phyloP scores from a whole-genome alignment of 2,329 filamentous ascomycete genomes.

The Verticillium albo-atrum region DNA sequence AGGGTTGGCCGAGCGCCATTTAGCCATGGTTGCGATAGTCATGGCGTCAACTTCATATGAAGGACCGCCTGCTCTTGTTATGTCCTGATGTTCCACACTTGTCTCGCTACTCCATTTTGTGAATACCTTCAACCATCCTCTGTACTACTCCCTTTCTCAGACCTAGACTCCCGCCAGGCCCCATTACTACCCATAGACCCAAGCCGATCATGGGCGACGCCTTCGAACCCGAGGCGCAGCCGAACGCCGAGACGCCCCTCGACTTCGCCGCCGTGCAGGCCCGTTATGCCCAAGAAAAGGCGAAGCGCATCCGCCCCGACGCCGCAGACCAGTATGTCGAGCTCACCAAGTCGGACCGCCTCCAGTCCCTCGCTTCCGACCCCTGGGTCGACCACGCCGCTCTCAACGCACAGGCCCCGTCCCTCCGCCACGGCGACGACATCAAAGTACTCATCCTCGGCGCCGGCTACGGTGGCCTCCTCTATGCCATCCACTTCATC shows the following conservation, averaged over 20 bases:
- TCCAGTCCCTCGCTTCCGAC: constrained; percentile 22
- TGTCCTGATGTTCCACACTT: too few species aligned
- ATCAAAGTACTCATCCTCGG: constrained; percentile 28
- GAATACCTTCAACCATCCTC: too few species aligned
- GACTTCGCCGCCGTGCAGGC: constrained; percentile 16
- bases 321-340: constrained; percentile 26
- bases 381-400: constrained; percentile 28
- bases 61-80: too few species aligned
- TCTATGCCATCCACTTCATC: constrained; percentile 21
- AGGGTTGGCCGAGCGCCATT: too few species aligned
- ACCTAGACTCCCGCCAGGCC: too few species aligned
- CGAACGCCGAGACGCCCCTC: background rate
- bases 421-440: constrained; percentile 19
- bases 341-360: constrained; percentile 14
- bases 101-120: too few species aligned
- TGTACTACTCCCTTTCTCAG: too few species aligned
- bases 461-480: constrained; percentile 27
- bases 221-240: constrained; percentile 15
- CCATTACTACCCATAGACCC: too few species aligned
- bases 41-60: too few species aligned
- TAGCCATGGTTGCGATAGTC: too few species aligned
- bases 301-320: constrained; percentile 26
- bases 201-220: constrained; percentile 31
- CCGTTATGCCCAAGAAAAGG: constrained; percentile 27
- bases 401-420: constrained; percentile 17